A percentile compares a stretch with the other conserved stretches of the same genome.
These are phyloP conservation scores for Brassica rapa DNA, from an alignment of 345 rosid species.

Conservation along the genomic window DNA sequence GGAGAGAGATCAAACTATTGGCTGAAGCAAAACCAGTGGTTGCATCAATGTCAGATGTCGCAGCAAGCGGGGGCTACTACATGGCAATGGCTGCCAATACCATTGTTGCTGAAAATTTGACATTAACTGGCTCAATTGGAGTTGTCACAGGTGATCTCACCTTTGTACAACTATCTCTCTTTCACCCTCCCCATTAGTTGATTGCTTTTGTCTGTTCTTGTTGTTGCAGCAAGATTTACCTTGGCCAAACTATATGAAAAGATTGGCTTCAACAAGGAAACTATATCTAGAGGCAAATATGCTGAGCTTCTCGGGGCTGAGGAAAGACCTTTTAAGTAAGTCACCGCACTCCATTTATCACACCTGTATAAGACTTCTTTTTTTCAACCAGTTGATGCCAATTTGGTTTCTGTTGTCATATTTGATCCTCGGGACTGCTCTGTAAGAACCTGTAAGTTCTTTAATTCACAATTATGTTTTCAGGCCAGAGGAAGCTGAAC, in stretches of 20 bases:
- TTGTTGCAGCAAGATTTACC: constrained; percentile 70
- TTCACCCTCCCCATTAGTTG: neutral
- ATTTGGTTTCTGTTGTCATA: neutral
- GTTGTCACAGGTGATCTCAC: constrained; percentile 76
- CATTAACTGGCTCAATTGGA: constrained; percentile 90
- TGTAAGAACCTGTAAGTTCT: constrained; percentile 3
- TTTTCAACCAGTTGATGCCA: constrained; percentile 14
- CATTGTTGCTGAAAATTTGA: constrained; percentile 77
- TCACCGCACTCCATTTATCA: constrained; percentile 9
- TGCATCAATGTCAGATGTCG: constrained; percentile 93
- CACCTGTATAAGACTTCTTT: neutral
- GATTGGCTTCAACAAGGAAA: constrained; percentile 90
- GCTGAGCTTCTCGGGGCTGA: constrained; percentile 91
- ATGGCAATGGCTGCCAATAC: constrained; percentile 92
- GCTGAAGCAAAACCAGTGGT: constrained; percentile 82
- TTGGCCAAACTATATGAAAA: constrained; percentile 83
- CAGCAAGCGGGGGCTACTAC: constrained; percentile 98
- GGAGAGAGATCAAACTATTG: constrained; percentile 92
- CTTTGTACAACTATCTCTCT: constrained; percentile 8
- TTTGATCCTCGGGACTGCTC: constrained; percentile 16
- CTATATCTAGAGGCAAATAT: constrained; percentile 86
- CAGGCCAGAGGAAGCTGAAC: constrained; percentile 93
- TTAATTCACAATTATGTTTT: constrained; percentile 9
- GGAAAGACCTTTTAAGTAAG: constrained; percentile 85
- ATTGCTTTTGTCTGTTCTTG: constrained; percentile 23